Base-by-base conservation (phyloP, 371 early-diverging fungal genomes). In the Rhizomucor pusillus region DNA sequence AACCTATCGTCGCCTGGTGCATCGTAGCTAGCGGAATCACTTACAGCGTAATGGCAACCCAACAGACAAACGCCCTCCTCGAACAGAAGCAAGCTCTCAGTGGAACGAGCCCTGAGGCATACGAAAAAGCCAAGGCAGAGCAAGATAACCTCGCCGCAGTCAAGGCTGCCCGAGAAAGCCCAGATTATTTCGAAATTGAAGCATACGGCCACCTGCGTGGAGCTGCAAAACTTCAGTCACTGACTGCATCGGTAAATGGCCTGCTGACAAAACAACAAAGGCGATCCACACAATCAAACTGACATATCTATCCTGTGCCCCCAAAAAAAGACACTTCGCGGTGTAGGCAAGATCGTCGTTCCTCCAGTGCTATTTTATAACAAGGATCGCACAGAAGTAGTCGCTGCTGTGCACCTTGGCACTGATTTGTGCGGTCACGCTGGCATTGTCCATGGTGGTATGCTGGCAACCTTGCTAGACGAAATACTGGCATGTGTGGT, bases 401-500 rank as follows among this genome's bases (percentile, higher is more conserved):
- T 62, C 1, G 54, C 50, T 25, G 65, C 71, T 4, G 46, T 68
- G 23, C 77, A 77, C 53, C 59, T 77, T n/a, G 77, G 77, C 16
- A 65, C 55, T 12, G 63, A 73, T 7, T 29, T 69, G 35, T 85
- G 87, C 36, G 88, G 86, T n/a, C 86, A 85, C 56, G 66, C 71
- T 10, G 87, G 80, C 18, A 84, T 86, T 36, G 71, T 84, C 36
- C 90, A 90, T 46, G 89, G 89, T 45, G 90, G 88, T 23, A 65
- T 88, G 20, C 69, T 82, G 50, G 86, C 84, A 2, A 87, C 88
- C 3, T 44, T 89, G 46, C 70, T 88, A 18, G 90, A 89, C 72
- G 88, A 87, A 60, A 74, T 69, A 23, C 70, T 77, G 39, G 85
- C 81, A 13, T 75, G 64, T 24, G 79, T 80, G 55, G 83, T 68